phyloP scores from a whole-genome alignment of 129 eudicot genomes.

The Cynara cardunculus region DNA sequence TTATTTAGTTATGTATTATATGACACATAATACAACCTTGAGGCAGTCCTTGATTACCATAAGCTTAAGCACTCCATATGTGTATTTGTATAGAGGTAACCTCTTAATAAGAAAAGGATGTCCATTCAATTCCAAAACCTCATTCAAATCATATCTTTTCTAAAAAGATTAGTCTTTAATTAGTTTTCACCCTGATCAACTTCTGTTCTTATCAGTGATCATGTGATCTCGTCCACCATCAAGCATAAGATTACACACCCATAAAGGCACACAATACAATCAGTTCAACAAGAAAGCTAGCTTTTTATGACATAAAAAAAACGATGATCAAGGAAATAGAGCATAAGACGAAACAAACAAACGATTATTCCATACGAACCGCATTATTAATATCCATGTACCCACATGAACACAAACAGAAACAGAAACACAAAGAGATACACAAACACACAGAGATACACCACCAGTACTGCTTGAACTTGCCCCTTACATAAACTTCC shows the following conservation, averaged over 20 bases:
- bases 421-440: too few species aligned
- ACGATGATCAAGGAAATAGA: not conserved
- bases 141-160: not conserved
- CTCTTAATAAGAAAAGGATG: too few species aligned
- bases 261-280: not conserved
- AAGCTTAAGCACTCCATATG: not conserved
- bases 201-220: not conserved
- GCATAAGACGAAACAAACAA: not conserved
- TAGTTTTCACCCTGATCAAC: not conserved
- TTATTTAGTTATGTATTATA: not conserved
- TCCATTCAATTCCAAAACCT: not conserved
- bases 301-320: not conserved
- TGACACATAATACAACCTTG: not conserved
- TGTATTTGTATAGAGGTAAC: not conserved
- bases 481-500: not conserved
- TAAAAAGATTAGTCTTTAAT: not conserved
- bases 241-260: not conserved
- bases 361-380: constrained; percentile 9
- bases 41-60: not conserved
- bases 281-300: constrained; percentile 12
- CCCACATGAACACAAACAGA: constrained; percentile 4
- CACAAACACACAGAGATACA: not conserved
- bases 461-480: not conserved
- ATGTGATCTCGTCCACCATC: not conserved
- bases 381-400: constrained; percentile 15